A percentile compares a stretch with the other conserved stretches of the same genome.
Evolutionary conservation across 129 eudicot species (phyloP).

Genomic region (Flaveria brownii): DNA sequence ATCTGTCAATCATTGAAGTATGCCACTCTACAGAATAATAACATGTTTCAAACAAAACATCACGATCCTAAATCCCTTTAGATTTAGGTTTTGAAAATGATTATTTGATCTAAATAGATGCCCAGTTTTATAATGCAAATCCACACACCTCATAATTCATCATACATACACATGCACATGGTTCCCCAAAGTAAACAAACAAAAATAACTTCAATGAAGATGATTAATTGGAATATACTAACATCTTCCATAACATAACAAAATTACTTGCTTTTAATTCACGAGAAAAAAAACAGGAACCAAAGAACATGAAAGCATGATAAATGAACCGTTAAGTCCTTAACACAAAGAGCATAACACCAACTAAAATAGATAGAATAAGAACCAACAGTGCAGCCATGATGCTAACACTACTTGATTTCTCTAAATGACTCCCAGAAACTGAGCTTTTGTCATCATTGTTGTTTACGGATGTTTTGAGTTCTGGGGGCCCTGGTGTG

Average conservation of each 20-base stretch:
- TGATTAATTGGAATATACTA: conserved; percentile 10
- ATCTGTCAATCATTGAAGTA: neutral
- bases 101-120: neutral
- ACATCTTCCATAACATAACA: conserved; percentile 2
- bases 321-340: conserved; percentile 8
- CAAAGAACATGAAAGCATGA: neutral
- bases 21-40: neutral
- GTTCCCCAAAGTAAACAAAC: neutral
- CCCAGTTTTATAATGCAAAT: neutral
- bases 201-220: neutral
- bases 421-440: conserved; percentile 30
- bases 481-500: conserved; percentile 34
- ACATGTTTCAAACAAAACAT: conserved; percentile 11
- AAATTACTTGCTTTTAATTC: conserved; percentile 6
- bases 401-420: conserved; percentile 36
- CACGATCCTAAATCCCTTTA: neutral
- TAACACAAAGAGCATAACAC: conserved; percentile 37
- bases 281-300: neutral
- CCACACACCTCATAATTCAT: neutral
- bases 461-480: conserved; percentile 28
- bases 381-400: conserved; percentile 47
- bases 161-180: neutral
- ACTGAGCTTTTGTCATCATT: conserved; percentile 17
- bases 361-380: conserved; percentile 43
- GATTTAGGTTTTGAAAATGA: neutral